phyloP scores from a whole-genome alignment of 2,329 filamentous ascomycete genomes.

The Pezicula neosporulosa region DNA sequence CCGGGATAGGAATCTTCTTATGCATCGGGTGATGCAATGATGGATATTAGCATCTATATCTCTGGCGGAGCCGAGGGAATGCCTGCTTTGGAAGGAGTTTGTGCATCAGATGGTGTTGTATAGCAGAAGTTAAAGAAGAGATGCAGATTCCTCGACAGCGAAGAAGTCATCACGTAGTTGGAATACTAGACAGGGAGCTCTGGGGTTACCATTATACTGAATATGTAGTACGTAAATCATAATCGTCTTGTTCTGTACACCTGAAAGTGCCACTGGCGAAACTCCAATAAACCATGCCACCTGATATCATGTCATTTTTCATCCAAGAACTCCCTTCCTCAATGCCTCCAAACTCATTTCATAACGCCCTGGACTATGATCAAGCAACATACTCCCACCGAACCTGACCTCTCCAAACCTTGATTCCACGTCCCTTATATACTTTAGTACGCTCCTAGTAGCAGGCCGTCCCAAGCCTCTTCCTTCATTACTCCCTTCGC shows the following conservation, averaged over 20 bases:
- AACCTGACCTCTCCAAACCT: slow-evolving; percentile 70
- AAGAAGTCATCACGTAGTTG: neutral
- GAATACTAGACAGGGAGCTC: neutral
- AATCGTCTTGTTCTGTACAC: too few relatives aligned
- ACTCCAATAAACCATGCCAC: too few relatives aligned
- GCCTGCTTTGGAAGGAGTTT: neutral
- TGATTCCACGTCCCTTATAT: slow-evolving; percentile 67
- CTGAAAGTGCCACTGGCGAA: too few relatives aligned
- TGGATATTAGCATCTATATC: neutral
- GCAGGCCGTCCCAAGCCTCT: slow-evolving; percentile 61
- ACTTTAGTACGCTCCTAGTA: slow-evolving; percentile 65
- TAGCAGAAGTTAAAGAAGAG: neutral
- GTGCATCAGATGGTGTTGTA: neutral
- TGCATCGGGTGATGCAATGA: neutral
- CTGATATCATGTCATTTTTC: neutral
- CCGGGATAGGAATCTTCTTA: neutral
- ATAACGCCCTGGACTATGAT: slow-evolving; percentile 73
- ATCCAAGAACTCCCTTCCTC: slow-evolving; percentile 34
- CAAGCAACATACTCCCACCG: slow-evolving; percentile 69
- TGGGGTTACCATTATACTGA: too few relatives aligned
- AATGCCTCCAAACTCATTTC: slow-evolving; percentile 66
- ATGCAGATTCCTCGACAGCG: neutral
- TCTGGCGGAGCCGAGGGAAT: neutral
- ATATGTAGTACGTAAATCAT: too few relatives aligned
- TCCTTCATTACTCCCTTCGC: slow-evolving; percentile 10